Evolutionary conservation across 148 eudicot species (phyloP).

Genomic region (Silene uniflora): DNA sequence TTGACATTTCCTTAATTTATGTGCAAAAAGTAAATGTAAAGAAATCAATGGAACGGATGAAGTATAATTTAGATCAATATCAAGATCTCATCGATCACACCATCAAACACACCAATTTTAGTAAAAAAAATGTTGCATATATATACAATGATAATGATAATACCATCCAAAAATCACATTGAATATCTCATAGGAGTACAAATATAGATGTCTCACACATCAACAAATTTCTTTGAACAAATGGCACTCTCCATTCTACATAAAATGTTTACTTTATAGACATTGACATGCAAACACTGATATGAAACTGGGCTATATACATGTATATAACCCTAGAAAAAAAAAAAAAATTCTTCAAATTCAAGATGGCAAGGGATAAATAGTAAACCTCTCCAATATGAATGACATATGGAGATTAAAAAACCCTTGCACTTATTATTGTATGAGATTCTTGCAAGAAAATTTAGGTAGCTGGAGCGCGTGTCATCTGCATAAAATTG

Average conservation of each 20-base stretch:
- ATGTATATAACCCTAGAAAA: background rate
- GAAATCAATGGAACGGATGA: no score
- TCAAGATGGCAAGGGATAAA: constrained; percentile 12
- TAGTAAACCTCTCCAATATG: background rate
- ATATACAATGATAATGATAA: no score
- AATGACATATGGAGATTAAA: constrained; percentile 13
- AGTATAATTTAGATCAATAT: no score
- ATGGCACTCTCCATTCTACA: background rate
- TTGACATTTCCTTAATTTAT: no score
- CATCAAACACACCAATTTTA: no score
- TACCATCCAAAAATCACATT: background rate
- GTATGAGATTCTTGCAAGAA: background rate
- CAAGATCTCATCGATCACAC: no score
- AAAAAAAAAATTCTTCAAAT: background rate
- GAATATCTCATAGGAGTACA: background rate
- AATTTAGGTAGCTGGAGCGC: background rate
- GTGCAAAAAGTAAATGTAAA: no score
- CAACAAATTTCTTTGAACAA: constrained; percentile 1
- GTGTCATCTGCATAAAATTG: background rate
- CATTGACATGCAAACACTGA: background rate
- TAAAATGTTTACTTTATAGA: background rate
- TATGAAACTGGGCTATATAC: background rate
- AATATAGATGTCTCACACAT: background rate
- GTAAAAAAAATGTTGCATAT: no score
- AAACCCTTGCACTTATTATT: constrained; percentile 8